Base-by-base conservation (phyloP, 2,329 filamentous ascomycete genomes). In the Ramularia endophylla region DNA sequence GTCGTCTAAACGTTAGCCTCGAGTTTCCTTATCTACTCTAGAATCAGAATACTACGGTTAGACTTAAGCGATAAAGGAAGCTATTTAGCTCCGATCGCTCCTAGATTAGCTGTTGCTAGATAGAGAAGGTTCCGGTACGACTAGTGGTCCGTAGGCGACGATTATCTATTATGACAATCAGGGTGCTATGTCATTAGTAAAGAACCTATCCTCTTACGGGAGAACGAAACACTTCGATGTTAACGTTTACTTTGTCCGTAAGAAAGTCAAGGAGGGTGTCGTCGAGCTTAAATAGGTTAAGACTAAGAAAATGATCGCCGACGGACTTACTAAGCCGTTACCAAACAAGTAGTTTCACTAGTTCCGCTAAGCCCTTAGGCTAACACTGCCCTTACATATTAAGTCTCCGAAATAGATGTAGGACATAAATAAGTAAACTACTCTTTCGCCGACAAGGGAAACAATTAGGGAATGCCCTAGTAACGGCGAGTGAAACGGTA, bases 41-140 rank as follows among this genome's bases (percentile, higher is more conserved):
- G 51, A 57, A 46, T 53, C 52, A 17, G 52, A 56, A 43, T 56
- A 45, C 31, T 45, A 53, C 9, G 54, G 33, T 6, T 18, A 45
- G 20, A 44, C 36, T 4, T 19, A 56, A 27, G 54, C 50, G 7
- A 48, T 40, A 9, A 49, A 52, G 38, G 54, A 56, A 39, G 48
- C 47, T 8, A 43, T 56, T 2, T 56, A 45, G 54, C 43, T 54
- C 1, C n/a, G 30, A 36, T 33, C 33, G 13, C 29, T 41, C 3
- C 39, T 48, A 2, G 5, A 35, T 12, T 30, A 41, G 20, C 6
- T 38, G 2, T 3, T 33, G 11, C 30, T 15, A 5, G 13, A 33
- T 15, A 15, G 30, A 33, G 18, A 33, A 11, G 22, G 22, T 11
- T 6, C 22, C 11, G 11, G 16, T 5, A 18, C 13, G 2, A 19